Percentiles rank a stretch among this genome's conserved stretches.
These are phyloP conservation scores for Diophrys appendiculata DNA, from an alignment of 73 alveolate species.

Conservation along the genomic window DNA sequence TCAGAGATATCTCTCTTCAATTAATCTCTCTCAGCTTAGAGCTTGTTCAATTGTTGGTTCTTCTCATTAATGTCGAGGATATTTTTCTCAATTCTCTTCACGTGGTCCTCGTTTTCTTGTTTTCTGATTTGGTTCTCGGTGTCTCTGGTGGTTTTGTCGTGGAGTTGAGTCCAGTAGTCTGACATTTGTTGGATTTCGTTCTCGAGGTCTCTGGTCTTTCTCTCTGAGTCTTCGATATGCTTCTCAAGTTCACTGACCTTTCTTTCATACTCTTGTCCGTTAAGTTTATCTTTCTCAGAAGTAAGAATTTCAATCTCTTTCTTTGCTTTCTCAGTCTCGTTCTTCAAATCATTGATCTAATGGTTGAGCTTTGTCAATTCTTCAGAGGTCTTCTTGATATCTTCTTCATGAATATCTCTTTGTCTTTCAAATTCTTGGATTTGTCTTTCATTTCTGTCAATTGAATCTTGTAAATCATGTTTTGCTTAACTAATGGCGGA, in stretches of 20 bases:
- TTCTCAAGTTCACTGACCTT: constrained; percentile 12
- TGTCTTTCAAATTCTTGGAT: constrained; percentile 20
- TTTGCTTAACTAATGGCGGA: constrained; percentile 6
- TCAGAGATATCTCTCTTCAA: constrained; percentile 15
- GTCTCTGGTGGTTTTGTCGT: constrained; percentile 14
- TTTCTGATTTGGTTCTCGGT: constrained; percentile 18
- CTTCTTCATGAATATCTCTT: constrained; percentile 21
- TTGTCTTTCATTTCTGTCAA: background rate
- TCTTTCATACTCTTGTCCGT: constrained; percentile 21
- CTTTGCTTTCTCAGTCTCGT: constrained; percentile 8
- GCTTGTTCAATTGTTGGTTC: background rate
- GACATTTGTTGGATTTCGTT: constrained; percentile 4
- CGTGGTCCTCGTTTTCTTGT: constrained; percentile 23
- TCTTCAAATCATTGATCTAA: background rate
- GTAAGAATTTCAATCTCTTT: constrained; percentile 29
- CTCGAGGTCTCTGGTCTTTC: constrained; percentile 16
- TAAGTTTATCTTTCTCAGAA: constrained; percentile 31
- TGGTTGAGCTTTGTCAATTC: constrained; percentile 12
- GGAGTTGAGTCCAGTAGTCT: constrained; percentile 9
- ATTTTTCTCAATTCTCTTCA: constrained; percentile 22
- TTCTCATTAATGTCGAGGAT: constrained; percentile 28
- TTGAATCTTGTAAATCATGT: constrained; percentile 6
- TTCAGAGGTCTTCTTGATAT: background rate
- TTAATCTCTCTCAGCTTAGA: constrained; percentile 13
- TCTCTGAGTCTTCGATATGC: constrained; percentile 14